Evolutionary conservation across 805 yeast species (phyloP).

Genomic region (Sugiyamaella marilandica): DNA sequence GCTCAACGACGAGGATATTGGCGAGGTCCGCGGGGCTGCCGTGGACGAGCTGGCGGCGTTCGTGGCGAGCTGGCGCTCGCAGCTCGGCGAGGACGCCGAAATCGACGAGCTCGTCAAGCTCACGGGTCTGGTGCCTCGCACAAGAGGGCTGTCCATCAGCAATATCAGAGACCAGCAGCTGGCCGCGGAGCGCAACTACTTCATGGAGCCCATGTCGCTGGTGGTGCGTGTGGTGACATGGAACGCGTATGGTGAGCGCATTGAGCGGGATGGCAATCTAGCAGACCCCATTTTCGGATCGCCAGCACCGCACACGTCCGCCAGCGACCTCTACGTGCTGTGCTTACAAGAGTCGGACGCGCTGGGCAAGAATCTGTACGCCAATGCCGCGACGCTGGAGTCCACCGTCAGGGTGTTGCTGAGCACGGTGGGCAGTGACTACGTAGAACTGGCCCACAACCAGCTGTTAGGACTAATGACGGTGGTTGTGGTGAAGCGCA

Average conservation of each 20-base stretch:
- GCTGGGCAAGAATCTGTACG: constrained; percentile 34
- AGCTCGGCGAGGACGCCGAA: constrained; percentile 14
- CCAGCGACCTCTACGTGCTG: constrained; percentile 35
- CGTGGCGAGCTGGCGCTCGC: constrained; percentile 30
- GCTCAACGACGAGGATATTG: constrained; percentile 12
- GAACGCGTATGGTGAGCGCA: constrained; percentile 30
- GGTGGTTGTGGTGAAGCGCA: constrained; percentile 37
- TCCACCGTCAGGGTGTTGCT: constrained; percentile 23
- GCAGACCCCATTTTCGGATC: neutral
- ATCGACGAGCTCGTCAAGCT: neutral
- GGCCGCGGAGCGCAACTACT: constrained; percentile 1
- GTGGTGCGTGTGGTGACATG: constrained; percentile 28
- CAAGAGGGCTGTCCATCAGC: constrained; percentile 11
- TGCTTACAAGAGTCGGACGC: constrained; percentile 51
- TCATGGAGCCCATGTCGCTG: constrained; percentile 19
- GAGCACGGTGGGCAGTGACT: constrained; percentile 26
- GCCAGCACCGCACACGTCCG: neutral
- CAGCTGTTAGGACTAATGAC: constrained; percentile 52
- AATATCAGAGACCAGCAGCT: constrained; percentile 13
- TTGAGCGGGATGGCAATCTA: constrained; percentile 16
- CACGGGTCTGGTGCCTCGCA: neutral
- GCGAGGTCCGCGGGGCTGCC: constrained; percentile 1
- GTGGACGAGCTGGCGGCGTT: constrained; percentile 25
- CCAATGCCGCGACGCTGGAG: constrained; percentile 31
- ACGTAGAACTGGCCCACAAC: constrained; percentile 38